A percentile compares a stretch with the other conserved stretches of the same genome.
Conservation (phyloP, 768 basidiomycete species). For the Pleurotus giganteus region DNA sequence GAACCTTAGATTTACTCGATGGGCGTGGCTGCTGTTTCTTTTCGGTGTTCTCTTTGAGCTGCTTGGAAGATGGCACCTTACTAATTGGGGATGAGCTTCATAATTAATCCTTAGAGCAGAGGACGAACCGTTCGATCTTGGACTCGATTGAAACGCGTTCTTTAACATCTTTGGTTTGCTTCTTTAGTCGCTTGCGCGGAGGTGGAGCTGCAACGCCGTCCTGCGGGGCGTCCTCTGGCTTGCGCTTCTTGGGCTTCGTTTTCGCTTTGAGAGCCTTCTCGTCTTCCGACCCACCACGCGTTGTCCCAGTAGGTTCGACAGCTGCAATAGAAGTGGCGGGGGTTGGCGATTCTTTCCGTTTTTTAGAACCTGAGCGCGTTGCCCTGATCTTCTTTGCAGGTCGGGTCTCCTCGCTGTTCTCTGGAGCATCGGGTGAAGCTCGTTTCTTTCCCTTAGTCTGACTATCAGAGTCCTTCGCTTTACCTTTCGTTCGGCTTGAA, state of each 20-base stretch:
- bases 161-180: not conserved
- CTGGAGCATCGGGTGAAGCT: too few species aligned
- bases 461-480: too few species aligned
- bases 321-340: too few species aligned
- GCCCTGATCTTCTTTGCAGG: too few species aligned
- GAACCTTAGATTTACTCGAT: not conserved
- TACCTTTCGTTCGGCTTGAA: too few species aligned
- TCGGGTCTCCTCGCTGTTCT: too few species aligned
- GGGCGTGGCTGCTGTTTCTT: not conserved
- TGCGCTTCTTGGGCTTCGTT: not conserved
- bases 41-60: not conserved
- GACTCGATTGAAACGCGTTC: not conserved
- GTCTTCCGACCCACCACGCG: too few species aligned
- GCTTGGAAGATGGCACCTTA: not conserved
- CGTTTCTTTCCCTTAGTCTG: too few species aligned
- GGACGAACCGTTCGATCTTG: not conserved
- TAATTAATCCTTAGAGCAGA: not conserved
- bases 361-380: too few species aligned
- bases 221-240: not conserved
- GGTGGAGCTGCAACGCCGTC: not conserved
- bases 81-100: not conserved
- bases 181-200: constrained; percentile 1
- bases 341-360: too few species aligned
- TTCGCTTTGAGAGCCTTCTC: too few species aligned
- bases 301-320: too few species aligned